Evolutionary conservation across 305 asterid species (phyloP).

Genomic region (Solanum chacoense): DNA sequence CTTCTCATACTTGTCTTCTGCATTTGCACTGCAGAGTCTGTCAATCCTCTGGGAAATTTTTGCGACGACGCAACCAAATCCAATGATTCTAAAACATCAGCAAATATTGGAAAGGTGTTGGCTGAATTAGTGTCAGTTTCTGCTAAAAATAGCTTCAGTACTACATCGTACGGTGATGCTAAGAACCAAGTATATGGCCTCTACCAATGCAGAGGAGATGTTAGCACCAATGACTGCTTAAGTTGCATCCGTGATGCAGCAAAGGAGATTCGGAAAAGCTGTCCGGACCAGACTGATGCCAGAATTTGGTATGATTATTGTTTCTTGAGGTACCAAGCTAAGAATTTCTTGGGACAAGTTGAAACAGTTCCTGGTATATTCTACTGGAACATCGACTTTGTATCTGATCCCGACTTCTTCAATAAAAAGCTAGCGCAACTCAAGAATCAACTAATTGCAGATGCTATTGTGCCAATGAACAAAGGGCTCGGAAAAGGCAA

Average conservation of each 20-base stretch:
- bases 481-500: slow-evolving; percentile 55
- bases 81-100: slow-evolving; percentile 9
- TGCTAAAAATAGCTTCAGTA: slow-evolving; percentile 27
- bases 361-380: slow-evolving; percentile 36
- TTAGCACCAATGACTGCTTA: slow-evolving; percentile 42
- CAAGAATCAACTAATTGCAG: slow-evolving; percentile 19
- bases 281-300: slow-evolving; percentile 48
- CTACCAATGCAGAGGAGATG: slow-evolving; percentile 76
- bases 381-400: slow-evolving; percentile 37
- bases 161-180: slow-evolving; percentile 33
- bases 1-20: not conserved
- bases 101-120: slow-evolving; percentile 30
- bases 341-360: slow-evolving; percentile 33
- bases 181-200: slow-evolving; percentile 39
- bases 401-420: slow-evolving; percentile 37
- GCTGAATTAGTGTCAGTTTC: slow-evolving; percentile 31
- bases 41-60: slow-evolving; percentile 19
- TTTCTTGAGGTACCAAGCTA: slow-evolving; percentile 37
- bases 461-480: slow-evolving; percentile 33
- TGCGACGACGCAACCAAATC: slow-evolving; percentile 14
- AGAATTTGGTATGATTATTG: slow-evolving; percentile 77
- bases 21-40: slow-evolving; percentile 21
- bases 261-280: slow-evolving; percentile 13
- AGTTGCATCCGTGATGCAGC: slow-evolving; percentile 57
- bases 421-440: slow-evolving; percentile 29